Evolutionary conservation across 495 filamentous ascomycete genomes (phyloP).

Genomic region (Astrothelium macrocarpum): DNA sequence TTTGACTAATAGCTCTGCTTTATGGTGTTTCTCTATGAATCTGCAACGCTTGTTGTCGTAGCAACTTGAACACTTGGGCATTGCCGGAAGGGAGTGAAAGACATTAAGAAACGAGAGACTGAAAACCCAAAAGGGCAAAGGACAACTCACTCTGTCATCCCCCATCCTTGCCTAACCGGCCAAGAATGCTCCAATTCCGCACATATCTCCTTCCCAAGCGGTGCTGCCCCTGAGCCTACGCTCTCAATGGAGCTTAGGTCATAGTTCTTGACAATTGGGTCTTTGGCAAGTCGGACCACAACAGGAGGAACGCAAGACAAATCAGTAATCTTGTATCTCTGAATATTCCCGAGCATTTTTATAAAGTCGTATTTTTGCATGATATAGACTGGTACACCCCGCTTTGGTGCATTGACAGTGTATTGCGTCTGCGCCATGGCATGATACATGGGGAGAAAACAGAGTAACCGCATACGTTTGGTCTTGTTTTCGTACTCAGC

Average conservation of each 20-base stretch:
- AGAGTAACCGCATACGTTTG: conserved; percentile 34
- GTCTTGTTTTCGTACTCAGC: conserved; percentile 34
- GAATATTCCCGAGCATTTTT: conserved; percentile 56
- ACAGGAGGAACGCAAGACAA: conserved; percentile 59
- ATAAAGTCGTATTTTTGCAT: conserved; percentile 67
- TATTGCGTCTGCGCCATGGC: conserved; percentile 44
- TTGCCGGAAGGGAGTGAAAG: too few species aligned
- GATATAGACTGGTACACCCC: conserved; percentile 48
- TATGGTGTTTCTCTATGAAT: background rate
- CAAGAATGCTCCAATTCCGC: conserved; percentile 50
- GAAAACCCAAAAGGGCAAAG: background rate
- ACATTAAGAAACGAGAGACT: background rate
- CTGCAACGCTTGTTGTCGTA: background rate
- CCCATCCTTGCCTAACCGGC: conserved; percentile 72
- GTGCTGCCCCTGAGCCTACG: conserved; percentile 45
- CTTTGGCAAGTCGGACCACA: conserved; percentile 62
- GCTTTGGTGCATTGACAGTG: conserved; percentile 35
- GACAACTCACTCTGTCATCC: conserved; percentile 61
- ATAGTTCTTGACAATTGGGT: conserved; percentile 51
- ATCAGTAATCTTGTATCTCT: conserved; percentile 58
- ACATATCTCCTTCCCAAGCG: conserved; percentile 46
- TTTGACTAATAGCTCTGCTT: too few species aligned
- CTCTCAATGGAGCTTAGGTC: conserved; percentile 56
- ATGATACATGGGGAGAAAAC: conserved; percentile 71
- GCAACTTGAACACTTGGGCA: too few species aligned